These are phyloP conservation scores for Hirschioporus abietinus DNA, from an alignment of 768 basidiomycete genomes.

Conservation along the genomic window DNA sequence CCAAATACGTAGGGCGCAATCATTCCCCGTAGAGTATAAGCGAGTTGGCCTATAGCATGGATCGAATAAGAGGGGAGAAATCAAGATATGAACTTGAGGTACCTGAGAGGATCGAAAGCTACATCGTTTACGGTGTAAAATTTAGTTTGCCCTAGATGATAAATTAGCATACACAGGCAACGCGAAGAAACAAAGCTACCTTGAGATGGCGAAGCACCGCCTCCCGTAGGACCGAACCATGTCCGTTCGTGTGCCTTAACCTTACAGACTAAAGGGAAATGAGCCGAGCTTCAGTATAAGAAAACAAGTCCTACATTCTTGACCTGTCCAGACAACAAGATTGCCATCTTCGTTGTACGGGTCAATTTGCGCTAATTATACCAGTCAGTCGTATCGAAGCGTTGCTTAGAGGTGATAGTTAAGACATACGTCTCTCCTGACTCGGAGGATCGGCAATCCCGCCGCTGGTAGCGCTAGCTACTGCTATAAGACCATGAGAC, in stretches of 20 bases:
- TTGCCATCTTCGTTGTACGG: conserved; percentile 4
- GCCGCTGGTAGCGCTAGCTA: neutral
- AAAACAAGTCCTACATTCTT: neutral
- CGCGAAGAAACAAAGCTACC: neutral
- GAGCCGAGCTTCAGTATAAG: neutral
- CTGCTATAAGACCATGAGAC: neutral
- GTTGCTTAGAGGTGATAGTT: neutral
- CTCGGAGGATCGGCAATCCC: neutral
- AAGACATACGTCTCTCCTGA: neutral
- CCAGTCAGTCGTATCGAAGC: neutral
- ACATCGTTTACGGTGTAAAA: conserved; percentile 4
- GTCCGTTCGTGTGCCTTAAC: neutral
- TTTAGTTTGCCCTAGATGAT: neutral
- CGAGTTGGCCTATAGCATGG: conserved; percentile 26
- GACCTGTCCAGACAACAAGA: conserved; percentile 1
- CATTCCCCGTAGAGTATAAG: conserved; percentile 45
- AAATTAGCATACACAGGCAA: neutral
- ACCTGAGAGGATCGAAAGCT: neutral
- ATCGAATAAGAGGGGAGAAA: neutral
- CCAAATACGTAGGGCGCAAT: conserved; percentile 41
- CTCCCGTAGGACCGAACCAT: neutral
- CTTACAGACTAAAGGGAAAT: neutral
- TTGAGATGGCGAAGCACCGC: neutral
- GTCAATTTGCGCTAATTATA: neutral
- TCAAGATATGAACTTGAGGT: neutral